phyloP scores from a whole-genome alignment of 2,329 filamentous ascomycete genomes.

The Fusarium hainanense region DNA sequence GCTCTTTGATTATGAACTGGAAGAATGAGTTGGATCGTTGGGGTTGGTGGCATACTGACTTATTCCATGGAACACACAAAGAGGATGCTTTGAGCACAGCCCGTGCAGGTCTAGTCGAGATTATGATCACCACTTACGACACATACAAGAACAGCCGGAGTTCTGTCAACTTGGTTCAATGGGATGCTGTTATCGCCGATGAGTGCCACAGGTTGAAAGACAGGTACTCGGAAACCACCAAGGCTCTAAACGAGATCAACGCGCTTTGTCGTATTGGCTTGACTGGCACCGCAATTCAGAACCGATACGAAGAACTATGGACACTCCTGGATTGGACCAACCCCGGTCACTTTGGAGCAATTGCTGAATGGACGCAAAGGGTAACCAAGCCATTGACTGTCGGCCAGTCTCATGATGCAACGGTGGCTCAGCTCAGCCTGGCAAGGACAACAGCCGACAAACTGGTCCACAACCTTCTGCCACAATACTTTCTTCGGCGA shows the following conservation, averaged over 20 bases:
- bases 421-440: slow-evolving; percentile 80
- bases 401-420: slow-evolving; percentile 94
- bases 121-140: slow-evolving; percentile 93
- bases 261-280: slow-evolving; percentile 91
- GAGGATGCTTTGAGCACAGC: slow-evolving; percentile 79
- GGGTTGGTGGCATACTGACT: slow-evolving; percentile 94
- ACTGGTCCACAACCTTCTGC: slow-evolving; percentile 86
- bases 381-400: slow-evolving; percentile 84
- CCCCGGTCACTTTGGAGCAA: slow-evolving; percentile 74
- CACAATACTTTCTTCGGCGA: slow-evolving; percentile 88
- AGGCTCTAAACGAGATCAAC: slow-evolving; percentile 90
- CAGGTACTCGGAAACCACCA: slow-evolving; percentile 77
- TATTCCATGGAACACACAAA: slow-evolving; percentile 78
- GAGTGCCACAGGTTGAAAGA: slow-evolving; percentile 95
- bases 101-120: slow-evolving; percentile 79
- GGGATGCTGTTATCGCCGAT: slow-evolving; percentile 95
- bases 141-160: slow-evolving; percentile 85
- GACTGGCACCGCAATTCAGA: slow-evolving; percentile 96
- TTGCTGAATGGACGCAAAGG: slow-evolving; percentile 79
- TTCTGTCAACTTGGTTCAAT: slow-evolving; percentile 82
- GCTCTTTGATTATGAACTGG: slow-evolving; percentile 92
- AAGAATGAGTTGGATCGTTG: slow-evolving; percentile 84
- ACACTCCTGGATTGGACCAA: slow-evolving; percentile 96
- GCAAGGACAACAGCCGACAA: slow-evolving; percentile 85
- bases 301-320: slow-evolving; percentile 98